Conservation (phyloP, 768 basidiomycete species). For the Leccinum broughii region DNA sequence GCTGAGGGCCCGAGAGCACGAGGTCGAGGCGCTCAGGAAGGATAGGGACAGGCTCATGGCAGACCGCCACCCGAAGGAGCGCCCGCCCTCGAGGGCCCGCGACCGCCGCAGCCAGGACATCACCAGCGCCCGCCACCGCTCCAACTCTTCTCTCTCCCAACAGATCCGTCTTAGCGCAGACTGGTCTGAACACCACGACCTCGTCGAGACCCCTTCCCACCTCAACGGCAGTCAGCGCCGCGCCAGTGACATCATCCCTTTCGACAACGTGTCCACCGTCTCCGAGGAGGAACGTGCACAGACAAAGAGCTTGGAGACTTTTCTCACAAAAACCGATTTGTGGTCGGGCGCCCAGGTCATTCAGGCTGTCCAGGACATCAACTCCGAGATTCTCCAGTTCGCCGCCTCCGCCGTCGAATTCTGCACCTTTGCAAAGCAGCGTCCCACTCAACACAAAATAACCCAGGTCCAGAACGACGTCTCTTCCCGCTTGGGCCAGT, state of each 20-base stretch:
- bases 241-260: constrained; percentile 8
- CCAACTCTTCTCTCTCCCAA: constrained; percentile 33
- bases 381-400: constrained; percentile 79
- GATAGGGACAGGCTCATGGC: constrained; percentile 35
- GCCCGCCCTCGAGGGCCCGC: constrained; percentile 24
- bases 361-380: constrained; percentile 77
- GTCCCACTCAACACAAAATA: constrained; percentile 40
- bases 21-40: constrained; percentile 54
- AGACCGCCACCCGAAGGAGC: constrained; percentile 24
- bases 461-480: constrained; percentile 60
- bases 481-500: constrained; percentile 59
- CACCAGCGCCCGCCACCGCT: constrained; percentile 21
- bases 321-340: constrained; percentile 69
- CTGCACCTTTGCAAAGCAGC: constrained; percentile 50
- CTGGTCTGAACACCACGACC: constrained; percentile 31
- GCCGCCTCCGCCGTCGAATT: constrained; percentile 74
- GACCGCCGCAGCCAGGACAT: not conserved
- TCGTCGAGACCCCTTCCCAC: constrained; percentile 17
- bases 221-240: constrained; percentile 15
- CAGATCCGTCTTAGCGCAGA: constrained; percentile 34
- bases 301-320: constrained; percentile 58
- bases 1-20: constrained; percentile 55
- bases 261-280: constrained; percentile 33
- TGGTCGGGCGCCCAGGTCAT: constrained; percentile 81
- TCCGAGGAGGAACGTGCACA: constrained; percentile 59